A percentile compares a stretch with the other conserved stretches of the same genome.
phyloP scores from a whole-genome alignment of 345 rosid genomes.

The Populus tremula region DNA sequence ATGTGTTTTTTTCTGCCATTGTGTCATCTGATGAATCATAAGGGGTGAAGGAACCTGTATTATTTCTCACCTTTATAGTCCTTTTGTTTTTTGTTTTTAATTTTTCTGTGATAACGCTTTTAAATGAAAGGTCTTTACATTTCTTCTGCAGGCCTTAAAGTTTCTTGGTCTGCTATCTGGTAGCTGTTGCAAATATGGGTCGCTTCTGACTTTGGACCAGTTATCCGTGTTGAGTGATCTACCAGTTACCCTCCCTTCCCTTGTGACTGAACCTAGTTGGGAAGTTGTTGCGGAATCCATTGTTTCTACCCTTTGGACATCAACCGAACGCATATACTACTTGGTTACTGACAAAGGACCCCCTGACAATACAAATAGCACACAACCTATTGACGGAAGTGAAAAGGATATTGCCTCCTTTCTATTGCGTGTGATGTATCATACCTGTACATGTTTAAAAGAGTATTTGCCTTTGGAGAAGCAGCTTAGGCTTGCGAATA shows the following conservation, averaged over 20 bases:
- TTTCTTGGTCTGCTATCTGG: conserved; percentile 73
- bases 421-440: conserved; percentile 51
- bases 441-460: conserved; percentile 50
- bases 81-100: not conserved
- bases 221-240: conserved; percentile 56
- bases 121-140: not conserved
- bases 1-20: no score
- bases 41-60: not conserved
- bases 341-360: conserved; percentile 29
- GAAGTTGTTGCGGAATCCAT: conserved; percentile 51
- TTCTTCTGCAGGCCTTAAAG: conserved; percentile 52
- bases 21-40: no score
- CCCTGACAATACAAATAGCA: conserved; percentile 19
- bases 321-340: conserved; percentile 57
- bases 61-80: not conserved
- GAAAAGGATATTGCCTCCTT: conserved; percentile 43
- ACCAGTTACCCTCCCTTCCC: conserved; percentile 65
- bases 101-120: not conserved
- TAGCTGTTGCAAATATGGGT: conserved; percentile 86
- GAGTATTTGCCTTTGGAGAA: conserved; percentile 65
- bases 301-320: conserved; percentile 48
- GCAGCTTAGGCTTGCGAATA: conserved; percentile 65
- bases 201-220: conserved; percentile 61
- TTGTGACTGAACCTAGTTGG: conserved; percentile 59
- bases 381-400: conserved; percentile 39